Base-by-base conservation (phyloP, 2,329 filamentous ascomycete genomes). In the Sarocladium oryzae region DNA sequence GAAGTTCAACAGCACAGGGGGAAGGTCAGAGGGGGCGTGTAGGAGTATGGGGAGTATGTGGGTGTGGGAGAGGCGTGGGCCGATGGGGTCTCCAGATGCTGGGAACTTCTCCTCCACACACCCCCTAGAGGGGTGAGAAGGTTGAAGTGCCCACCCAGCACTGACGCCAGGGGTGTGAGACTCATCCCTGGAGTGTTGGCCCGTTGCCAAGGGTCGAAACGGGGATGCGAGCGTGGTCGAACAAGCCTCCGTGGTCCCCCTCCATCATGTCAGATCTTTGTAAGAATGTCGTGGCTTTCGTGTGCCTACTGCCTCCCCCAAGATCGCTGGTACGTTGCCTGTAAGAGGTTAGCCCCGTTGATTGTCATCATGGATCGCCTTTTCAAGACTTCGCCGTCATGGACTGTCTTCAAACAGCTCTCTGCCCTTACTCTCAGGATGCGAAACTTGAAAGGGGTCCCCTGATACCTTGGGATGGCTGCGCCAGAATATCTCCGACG, bases 191-290 rank as follows among this genome's bases (percentile, higher is more conserved):
- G 33, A 15, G 21, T 32, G 28, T 49, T 49, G 46, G 30, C 46
- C 46, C 46, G 46, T 49, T 49, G 46, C 46, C 46, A 49, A 49
- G 46, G 33, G 46, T 49, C 30, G 32, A 49, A 36, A 49, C 46
- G 43, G 43, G 43, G 43, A 48, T 48, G 43, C 9, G 28, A 32
- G 28, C 13, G 24, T 32, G 43, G 15, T 20, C 26, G 21, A 33
- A n/a, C 16, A 16, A 33, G 26, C 24, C 43, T 48, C 26, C 28
- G 26, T 48, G 10, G 9, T 48, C 43, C 26, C 28, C 28, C 24
- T 30, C 43, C 43, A 33, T 32, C 43, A 48, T 48, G 43, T 48
- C 43, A 48, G 24, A 33, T 48, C 43, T 48, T 48, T 48, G 43
- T 48, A 48, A 48, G 43, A 48, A 33, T 48, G 26, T 26, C 21